These are phyloP conservation scores for Clonostachys byssicola DNA, from an alignment of 2,329 filamentous ascomycete genomes.

Conservation along the genomic window DNA sequence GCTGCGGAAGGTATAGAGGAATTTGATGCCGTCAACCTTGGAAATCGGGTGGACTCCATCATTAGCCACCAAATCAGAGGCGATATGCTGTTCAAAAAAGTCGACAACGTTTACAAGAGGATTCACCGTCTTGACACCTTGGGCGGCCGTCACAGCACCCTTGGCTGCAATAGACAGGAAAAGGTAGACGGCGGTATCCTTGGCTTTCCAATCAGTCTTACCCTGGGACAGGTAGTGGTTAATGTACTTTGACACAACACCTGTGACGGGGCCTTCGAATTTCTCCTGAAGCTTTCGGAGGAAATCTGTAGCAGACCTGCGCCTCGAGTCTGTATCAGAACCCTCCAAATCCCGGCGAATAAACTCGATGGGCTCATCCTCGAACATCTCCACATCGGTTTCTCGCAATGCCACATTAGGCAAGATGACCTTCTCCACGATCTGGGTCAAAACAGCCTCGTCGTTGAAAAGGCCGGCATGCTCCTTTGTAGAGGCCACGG, in stretches of 20 bases:
- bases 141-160: constrained; percentile 78
- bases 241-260: constrained; percentile 83
- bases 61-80: constrained; percentile 75
- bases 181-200: constrained; percentile 96
- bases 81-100: constrained; percentile 92
- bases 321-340: constrained; percentile 89
- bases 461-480: constrained; percentile 86
- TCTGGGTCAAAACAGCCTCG: constrained; percentile 72
- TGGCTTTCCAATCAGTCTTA: constrained; percentile 88
- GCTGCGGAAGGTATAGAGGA: constrained; percentile 93
- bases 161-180: constrained; percentile 94
- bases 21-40: constrained; percentile 98
- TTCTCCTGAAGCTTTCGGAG: constrained; percentile 82
- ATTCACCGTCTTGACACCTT: constrained; percentile 90
- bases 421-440: constrained; percentile 93
- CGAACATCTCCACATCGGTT: constrained; percentile 91
- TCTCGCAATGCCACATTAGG: constrained; percentile 90
- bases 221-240: constrained; percentile 79
- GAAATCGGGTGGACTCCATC: constrained; percentile 74
- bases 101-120: constrained; percentile 83
- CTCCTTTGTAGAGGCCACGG: constrained; percentile 71
- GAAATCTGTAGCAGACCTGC: constrained; percentile 93
- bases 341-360: constrained; percentile 93
- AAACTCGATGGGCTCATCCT: constrained; percentile 98
- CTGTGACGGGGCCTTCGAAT: constrained; percentile 81